Evolutionary conservation across 2,329 filamentous ascomycete genomes (phyloP).

Genomic region (Grosmannia huntii): DNA sequence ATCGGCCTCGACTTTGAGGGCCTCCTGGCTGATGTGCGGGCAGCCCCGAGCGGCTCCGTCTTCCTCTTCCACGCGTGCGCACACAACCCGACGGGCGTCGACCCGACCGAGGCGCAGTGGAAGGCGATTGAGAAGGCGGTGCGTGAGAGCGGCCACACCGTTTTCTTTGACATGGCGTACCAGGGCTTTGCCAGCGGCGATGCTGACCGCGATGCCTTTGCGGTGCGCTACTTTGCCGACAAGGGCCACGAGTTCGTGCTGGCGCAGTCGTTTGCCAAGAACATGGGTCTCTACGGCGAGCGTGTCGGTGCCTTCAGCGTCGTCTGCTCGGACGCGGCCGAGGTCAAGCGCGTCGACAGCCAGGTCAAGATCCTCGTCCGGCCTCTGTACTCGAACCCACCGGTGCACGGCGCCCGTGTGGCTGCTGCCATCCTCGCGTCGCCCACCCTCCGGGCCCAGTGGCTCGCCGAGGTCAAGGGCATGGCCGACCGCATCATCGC

Average conservation of each 20-base stretch:
- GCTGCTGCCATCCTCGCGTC: constrained; percentile 86
- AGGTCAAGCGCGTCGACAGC: constrained; percentile 88
- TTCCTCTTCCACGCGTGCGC: constrained; percentile 94
- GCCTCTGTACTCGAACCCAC: constrained; percentile 95
- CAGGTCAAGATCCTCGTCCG: constrained; percentile 98
- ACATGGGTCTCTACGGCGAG: constrained; percentile 99
- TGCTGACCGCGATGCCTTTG: constrained; percentile 85
- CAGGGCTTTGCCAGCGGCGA: constrained; percentile 93
- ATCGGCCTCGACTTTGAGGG: constrained; percentile 97
- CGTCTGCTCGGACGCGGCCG: constrained; percentile 60
- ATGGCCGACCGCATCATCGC: constrained; percentile 99
- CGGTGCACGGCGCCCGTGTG: constrained; percentile 89
- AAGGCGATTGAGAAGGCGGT: constrained; percentile 75
- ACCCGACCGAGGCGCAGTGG: constrained; percentile 89
- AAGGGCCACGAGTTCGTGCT: constrained; percentile 82
- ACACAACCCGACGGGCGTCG: constrained; percentile 94
- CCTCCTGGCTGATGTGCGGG: constrained; percentile 80
- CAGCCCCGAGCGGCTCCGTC: constrained; percentile 72
- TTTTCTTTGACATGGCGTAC: constrained; percentile 99
- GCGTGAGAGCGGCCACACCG: constrained; percentile 77
- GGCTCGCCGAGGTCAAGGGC: constrained; percentile 91
- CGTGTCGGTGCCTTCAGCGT: constrained; percentile 95
- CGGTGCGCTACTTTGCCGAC: constrained; percentile 83
- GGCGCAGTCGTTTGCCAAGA: constrained; percentile 95
- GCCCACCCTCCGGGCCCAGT: constrained; percentile 74